Evolutionary conservation across 306 rosid genomes (phyloP), one percentile per base, ranked within the genome.

Genomic region (Cercis canadensis): DNA sequence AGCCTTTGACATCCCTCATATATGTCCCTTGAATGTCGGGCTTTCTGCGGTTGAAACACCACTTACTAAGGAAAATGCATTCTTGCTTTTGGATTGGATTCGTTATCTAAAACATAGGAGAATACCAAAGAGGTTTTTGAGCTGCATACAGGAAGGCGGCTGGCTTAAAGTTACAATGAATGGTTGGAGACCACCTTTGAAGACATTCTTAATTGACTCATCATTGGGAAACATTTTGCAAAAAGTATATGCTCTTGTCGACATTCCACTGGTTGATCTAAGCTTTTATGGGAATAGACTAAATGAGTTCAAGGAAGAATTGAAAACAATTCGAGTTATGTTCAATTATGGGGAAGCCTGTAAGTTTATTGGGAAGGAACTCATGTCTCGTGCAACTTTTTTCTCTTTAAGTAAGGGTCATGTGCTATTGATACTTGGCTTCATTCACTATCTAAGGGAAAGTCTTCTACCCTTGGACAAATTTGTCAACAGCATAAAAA

Each of bases 61-160:
- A 7, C 88, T 92, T 37, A 88, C 84, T 1, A 77, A 62, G 78
- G 50, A 72, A 11, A 92, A 89, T 65, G 89, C 79, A 46, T 70
- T 87, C 79, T 61, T 92, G 60, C 86, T 89, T 19, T 74, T 92
- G 80, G 69, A 69, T 8, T 89, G 98, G 98, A 87, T 92, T 72
- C 78, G 40, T 6, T 34, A 71, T 8, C 72, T 84, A 41, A 74
- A 13, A 15, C 0, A 1, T 4, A 53, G 62, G 32, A 29, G 78
- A 8, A 8, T 4, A 14, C 87, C 92, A 0, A 32, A 9, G 51
- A 83, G 46, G 52, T 88, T 92, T 54, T 67, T 86, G 79, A 65
- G 55, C 3, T 73, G 80, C 78, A 73, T 89, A 57, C 81, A 73
- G 81, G 88, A 78, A 53, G 96, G 98, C 6, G 51, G 76, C 34